Evolutionary conservation across 2,329 filamentous ascomycete genomes (phyloP), one percentile per base, ranked within the genome.

Genomic region (Talaromyces rugulosus): DNA sequence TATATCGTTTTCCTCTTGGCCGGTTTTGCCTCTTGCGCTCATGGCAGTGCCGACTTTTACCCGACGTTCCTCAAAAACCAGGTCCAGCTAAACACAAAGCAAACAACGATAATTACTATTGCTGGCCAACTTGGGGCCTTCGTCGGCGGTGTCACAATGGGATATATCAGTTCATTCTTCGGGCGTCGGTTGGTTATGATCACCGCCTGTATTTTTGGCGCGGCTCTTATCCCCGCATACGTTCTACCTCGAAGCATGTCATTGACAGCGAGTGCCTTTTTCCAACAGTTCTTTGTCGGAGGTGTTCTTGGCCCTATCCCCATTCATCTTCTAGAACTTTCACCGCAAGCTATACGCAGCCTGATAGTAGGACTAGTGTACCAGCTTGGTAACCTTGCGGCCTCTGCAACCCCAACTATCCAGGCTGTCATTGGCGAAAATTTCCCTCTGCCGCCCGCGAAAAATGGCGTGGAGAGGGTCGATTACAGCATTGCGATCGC

Each of bases 331-430:
- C 68, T 74, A 33, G 74, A 78, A 59, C 62, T 78, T 2, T 70
- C 71, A 1, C 76, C 75, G 1, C 64, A 66, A 23, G 66, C 68
- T 4, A 68, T 78, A n/a, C 69, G 75, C 30, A 68, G 74, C 1
- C 66, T 75, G 23, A 68, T 74, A 50, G 71, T 76, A 16, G 75
- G 75, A 30, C 57, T 75, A 6, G 71, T 72, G 1, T 77, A 78
- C 62, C 74, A 78, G 65, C 69, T 79, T 40, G 75, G 76, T 6
- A 77, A 76, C 59, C 69, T 77, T 16, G 72, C 69, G 8, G 77
- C 77, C 0, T 77, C 73, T 6, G 76, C 78, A 5, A 75, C 73
- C 14, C 75, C 77, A 5, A 80, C 77, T 2, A 80, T 80, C 61
- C 73, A 80, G 59, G 72, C 75, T 1, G 73, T 72, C 0, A 75